Base-by-base conservation (phyloP, 2,329 filamentous ascomycete species). In the Apiospora aurea region DNA sequence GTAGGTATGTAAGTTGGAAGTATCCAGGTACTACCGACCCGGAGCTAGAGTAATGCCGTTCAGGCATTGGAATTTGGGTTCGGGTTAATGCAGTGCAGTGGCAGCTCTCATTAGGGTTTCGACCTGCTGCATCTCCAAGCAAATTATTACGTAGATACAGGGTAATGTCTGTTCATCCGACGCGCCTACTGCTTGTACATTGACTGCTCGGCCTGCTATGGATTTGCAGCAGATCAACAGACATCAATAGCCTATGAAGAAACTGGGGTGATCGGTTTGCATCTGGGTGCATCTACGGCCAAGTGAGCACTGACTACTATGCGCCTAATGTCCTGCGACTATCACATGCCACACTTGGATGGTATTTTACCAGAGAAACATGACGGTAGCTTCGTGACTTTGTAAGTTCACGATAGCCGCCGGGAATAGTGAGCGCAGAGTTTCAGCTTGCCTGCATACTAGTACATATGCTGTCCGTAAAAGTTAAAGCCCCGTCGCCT, bases 61-160 rank as follows among this genome's bases (percentile, higher is more conserved):
- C 57, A 34, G 57, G 57, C 57, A 64, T 64, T 64, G 57, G 57
- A n/a, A 64, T 64, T 64, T 64, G 57, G 57, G 57, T 64, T 64
- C 34, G 57, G 57, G 29, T 64, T 14, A 41, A 41, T 64, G 34
- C 57, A 57, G 51, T 64, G 34, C 57, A 57, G 51, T 61, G 57
- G 57, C 57, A 64, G 57, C 34, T 41, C 7, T 41, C 38, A 38
- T 64, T 64, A 64, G 57, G 57, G 57, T 64, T 64, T 64, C 57
- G 57, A 64, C 57, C 57, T 64, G 57, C 57, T 41, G 57, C 57
- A 64, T 6, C 34, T 34, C 34, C 5, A 64, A 64, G 34, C 53
- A 61, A 38, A 53, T 57, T 34, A 34, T 57, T 34, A 57, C 51
- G 51, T 57, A 57, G 51, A 34, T 26, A 26, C 24, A 24, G 26